Evolutionary conservation across 176 grass and related monocot species (phyloP).

Genomic region (Calamus simplicifolius): DNA sequence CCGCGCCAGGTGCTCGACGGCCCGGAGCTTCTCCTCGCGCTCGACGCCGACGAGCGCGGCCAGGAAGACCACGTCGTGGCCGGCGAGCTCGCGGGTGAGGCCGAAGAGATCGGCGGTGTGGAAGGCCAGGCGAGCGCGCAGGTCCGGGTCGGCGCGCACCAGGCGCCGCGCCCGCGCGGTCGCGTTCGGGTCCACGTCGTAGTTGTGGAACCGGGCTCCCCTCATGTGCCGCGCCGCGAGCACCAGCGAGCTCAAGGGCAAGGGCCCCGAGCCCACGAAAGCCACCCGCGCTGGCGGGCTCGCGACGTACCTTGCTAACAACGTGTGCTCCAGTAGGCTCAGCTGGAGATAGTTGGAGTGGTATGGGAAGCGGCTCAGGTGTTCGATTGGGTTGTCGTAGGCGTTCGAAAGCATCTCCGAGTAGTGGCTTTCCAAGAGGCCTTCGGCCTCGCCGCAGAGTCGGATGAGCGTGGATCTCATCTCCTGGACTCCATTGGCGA

Average conservation of each 20-base stretch:
- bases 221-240: slow-evolving; percentile 38
- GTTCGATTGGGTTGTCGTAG: slow-evolving; percentile 56
- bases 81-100: too few relatives aligned
- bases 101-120: too few relatives aligned
- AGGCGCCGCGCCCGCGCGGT: too few relatives aligned
- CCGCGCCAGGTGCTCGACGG: too few relatives aligned
- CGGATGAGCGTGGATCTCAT: slow-evolving; percentile 54
- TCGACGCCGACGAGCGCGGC: too few relatives aligned
- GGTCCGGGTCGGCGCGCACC: too few relatives aligned
- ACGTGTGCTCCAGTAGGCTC: slow-evolving; percentile 55
- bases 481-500: slow-evolving; percentile 37
- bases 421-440: slow-evolving; percentile 71
- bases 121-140: too few relatives aligned
- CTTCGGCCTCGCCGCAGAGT: slow-evolving; percentile 59
- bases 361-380: slow-evolving; percentile 65
- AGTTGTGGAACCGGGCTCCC: slow-evolving; percentile 33
- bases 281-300: slow-evolving; percentile 36
- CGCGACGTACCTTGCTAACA: slow-evolving; percentile 31
- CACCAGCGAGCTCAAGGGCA: slow-evolving; percentile 54
- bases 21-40: too few relatives aligned
- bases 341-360: slow-evolving; percentile 75
- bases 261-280: slow-evolving; percentile 60
- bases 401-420: slow-evolving; percentile 49
- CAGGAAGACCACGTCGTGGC: too few relatives aligned
- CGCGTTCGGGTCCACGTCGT: slow-evolving; percentile 25